These are phyloP conservation scores for Sinapis alba DNA, from an alignment of 441 rosid genomes.

Conservation along the genomic window DNA sequence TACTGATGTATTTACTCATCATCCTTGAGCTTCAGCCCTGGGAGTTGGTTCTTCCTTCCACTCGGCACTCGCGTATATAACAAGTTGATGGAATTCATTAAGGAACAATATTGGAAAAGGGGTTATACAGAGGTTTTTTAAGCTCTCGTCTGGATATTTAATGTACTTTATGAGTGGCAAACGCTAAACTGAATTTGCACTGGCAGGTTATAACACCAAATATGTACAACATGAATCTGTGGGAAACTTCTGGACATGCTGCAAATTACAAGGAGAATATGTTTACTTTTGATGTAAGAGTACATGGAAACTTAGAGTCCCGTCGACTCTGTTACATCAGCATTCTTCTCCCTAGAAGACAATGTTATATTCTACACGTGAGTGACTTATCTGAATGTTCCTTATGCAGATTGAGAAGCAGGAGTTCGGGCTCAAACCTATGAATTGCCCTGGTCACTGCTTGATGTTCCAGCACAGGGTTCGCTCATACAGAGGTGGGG, in stretches of 20 bases:
- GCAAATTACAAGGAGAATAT: conserved; percentile 96
- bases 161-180: conserved; percentile 15
- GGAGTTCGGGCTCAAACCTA: conserved; percentile 95
- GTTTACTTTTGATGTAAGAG: conserved; percentile 88
- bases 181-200: conserved; percentile 22
- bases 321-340: conserved; percentile 11
- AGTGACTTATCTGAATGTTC: conserved; percentile 22
- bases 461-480: conserved; percentile 91
- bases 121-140: conserved; percentile 87
- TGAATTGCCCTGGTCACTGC: conserved; percentile 99
- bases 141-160: conserved; percentile 13
- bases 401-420: conserved; percentile 79
- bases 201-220: conserved; percentile 92
- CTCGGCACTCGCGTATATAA: conserved; percentile 89
- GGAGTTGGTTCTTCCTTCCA: conserved; percentile 98
- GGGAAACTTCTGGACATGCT: conserved; percentile 99
- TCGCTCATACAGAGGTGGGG: conserved; percentile 87
- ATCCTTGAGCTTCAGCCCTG: conserved; percentile 70
- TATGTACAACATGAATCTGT: conserved; percentile 93
- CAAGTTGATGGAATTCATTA: conserved; percentile 78
- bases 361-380: neutral
- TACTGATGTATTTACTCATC: conserved; percentile 22
- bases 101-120: conserved; percentile 73
- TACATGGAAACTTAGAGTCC: conserved; percentile 14
- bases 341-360: conserved; percentile 6